phyloP scores from a whole-genome alignment of 2,329 filamentous ascomycete genomes.

The Penicillium crustosum region DNA sequence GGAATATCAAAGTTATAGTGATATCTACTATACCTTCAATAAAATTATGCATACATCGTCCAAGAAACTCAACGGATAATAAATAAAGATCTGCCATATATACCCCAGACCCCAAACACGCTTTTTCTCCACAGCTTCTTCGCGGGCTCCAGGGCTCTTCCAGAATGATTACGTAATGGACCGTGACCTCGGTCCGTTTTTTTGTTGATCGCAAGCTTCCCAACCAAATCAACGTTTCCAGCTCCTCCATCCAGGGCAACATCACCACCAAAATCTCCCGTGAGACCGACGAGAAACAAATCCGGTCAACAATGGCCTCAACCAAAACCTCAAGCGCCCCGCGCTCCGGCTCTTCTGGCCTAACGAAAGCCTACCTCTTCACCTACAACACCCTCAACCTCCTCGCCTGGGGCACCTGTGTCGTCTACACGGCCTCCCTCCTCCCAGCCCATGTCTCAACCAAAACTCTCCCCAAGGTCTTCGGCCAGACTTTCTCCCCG shows the following conservation, averaged over 20 bases:
- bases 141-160: constrained; percentile 9
- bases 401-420: constrained; percentile 73
- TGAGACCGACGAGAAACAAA: neutral
- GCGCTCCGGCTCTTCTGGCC: constrained; percentile 38
- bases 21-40: neutral
- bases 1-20: neutral
- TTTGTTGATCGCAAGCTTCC: constrained; percentile 6
- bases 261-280: constrained; percentile 7
- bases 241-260: constrained; percentile 7
- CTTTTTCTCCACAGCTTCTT: constrained; percentile 8
- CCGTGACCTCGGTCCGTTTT: constrained; percentile 5
- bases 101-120: constrained; percentile 6
- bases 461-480: constrained; percentile 43
- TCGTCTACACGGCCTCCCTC: constrained; percentile 66
- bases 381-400: constrained; percentile 81
- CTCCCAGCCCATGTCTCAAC: constrained; percentile 52
- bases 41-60: too few species aligned
- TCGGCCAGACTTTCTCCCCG: constrained; percentile 47
- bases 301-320: constrained; percentile 17
- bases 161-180: constrained; percentile 21
- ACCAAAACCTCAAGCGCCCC: constrained; percentile 14
- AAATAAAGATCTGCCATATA: neutral
- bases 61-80: neutral
- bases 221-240: constrained; percentile 14
- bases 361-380: constrained; percentile 70